phyloP scores from a whole-genome alignment of 2,329 filamentous ascomycete genomes.

The Colletotrichum karsti region DNA sequence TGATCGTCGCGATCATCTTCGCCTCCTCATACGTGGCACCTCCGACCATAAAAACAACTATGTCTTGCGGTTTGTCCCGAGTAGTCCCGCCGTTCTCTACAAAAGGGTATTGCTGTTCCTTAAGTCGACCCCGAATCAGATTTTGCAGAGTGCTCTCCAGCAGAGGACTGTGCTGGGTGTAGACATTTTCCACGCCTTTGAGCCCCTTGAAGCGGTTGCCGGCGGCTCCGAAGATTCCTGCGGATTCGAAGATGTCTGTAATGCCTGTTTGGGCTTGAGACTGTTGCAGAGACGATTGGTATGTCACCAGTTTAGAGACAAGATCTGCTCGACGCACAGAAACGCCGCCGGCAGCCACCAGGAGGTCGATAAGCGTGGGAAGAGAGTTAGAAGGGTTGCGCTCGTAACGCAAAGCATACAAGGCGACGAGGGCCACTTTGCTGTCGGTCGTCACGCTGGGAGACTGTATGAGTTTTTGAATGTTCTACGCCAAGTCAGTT shows the following conservation, averaged over 20 bases:
- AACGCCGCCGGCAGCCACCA: slow-evolving; percentile 85
- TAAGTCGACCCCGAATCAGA: slow-evolving; percentile 88
- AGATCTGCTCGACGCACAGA: slow-evolving; percentile 79
- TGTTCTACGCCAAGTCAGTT: slow-evolving; percentile 58
- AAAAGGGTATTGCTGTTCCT: slow-evolving; percentile 91
- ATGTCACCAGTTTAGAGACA: slow-evolving; percentile 83
- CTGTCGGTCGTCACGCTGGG: slow-evolving; percentile 80
- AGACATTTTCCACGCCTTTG: slow-evolving; percentile 98
- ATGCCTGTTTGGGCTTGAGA: slow-evolving; percentile 81
- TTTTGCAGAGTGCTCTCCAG: slow-evolving; percentile 90
- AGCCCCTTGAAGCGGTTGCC: slow-evolving; percentile 90
- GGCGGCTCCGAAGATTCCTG: slow-evolving; percentile 90
- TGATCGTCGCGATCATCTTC: slow-evolving; percentile 94
- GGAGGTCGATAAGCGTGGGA: slow-evolving; percentile 85
- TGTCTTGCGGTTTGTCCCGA: slow-evolving; percentile 94
- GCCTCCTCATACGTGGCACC: slow-evolving; percentile 97
- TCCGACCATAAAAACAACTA: slow-evolving; percentile 93
- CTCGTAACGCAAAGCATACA: slow-evolving; percentile 95
- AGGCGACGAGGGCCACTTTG: slow-evolving; percentile 88
- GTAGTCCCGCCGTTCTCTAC: slow-evolving; percentile 88
- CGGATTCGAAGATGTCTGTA: slow-evolving; percentile 89
- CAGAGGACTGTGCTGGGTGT: slow-evolving; percentile 94
- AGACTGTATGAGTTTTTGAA: slow-evolving; percentile 87
- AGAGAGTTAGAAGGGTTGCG: slow-evolving; percentile 86
- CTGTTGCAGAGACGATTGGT: slow-evolving; percentile 87